These are phyloP conservation scores for Yamadazyma sp. DNA, from an alignment of 805 yeast species.

Conservation along the genomic window DNA sequence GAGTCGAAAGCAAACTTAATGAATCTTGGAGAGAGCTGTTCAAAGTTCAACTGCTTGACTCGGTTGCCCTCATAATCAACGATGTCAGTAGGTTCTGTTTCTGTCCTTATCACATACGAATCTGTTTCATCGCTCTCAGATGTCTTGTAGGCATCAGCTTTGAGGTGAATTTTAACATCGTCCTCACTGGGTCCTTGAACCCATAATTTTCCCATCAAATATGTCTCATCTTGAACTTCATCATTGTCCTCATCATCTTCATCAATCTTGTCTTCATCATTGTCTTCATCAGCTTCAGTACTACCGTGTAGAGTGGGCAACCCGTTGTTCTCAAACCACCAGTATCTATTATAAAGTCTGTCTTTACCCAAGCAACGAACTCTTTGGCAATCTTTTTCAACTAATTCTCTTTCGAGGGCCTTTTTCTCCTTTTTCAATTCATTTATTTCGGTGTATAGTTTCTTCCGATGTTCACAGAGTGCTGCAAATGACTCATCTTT, in stretches of 20 bases:
- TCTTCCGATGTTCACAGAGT: conserved; percentile 46
- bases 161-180: conserved; percentile 35
- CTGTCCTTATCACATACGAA: conserved; percentile 1
- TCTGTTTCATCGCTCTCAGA: conserved; percentile 39
- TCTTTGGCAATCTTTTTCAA: conserved; percentile 75
- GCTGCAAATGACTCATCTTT: conserved; percentile 43
- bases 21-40: conserved; percentile 19
- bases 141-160: conserved; percentile 11
- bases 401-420: conserved; percentile 58
- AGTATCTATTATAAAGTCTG: conserved; percentile 79
- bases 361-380: conserved; percentile 78
- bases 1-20: conserved; percentile 26
- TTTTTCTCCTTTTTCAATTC: conserved; percentile 49
- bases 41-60: conserved; percentile 26
- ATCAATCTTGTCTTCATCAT: conserved; percentile 25
- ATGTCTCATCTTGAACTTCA: conserved; percentile 52
- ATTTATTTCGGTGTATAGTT: conserved; percentile 40
- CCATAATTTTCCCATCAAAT: conserved; percentile 83
- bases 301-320: conserved; percentile 53
- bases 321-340: conserved; percentile 94
- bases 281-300: conserved; percentile 42
- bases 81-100: conserved; percentile 1
- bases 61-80: conserved; percentile 14
- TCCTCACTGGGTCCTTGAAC: conserved; percentile 79
- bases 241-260: conserved; percentile 44